phyloP scores from a whole-genome alignment of 75 land plant genomes.

The Selaginella moellendorffii region DNA sequence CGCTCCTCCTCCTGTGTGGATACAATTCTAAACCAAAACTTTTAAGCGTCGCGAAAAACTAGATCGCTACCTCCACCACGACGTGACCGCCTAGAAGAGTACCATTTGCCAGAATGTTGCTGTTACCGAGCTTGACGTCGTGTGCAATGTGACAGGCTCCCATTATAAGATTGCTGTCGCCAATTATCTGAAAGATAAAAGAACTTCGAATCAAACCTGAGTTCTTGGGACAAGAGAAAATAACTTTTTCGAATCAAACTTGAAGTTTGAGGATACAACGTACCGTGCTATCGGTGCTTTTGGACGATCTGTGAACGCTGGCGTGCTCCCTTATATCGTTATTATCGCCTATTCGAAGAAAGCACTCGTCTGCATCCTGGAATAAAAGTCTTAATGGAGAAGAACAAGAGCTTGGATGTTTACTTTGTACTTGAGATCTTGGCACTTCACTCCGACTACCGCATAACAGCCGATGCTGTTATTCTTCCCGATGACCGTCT shows the following conservation, averaged over 20 bases:
- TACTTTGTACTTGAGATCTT: constrained; percentile 92
- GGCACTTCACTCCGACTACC: constrained; percentile 83
- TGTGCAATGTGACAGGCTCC: constrained; percentile 93
- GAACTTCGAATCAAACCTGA: too few relatives aligned
- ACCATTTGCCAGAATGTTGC: constrained; percentile 78
- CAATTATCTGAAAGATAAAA: constrained; percentile 61
- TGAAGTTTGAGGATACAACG: neutral
- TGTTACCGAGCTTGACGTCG: constrained; percentile 78
- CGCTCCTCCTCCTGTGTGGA: constrained; percentile 67
- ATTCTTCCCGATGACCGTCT: constrained; percentile 51
- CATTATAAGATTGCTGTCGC: constrained; percentile 79
- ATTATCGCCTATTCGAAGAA: constrained; percentile 34
- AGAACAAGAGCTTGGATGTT: too few relatives aligned
- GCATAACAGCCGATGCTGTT: constrained; percentile 84
- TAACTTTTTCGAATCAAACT: too few relatives aligned
- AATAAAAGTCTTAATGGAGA: too few relatives aligned
- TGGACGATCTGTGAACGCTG: constrained; percentile 86
- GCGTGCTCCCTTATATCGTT: constrained; percentile 82
- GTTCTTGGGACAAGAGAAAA: too few relatives aligned
- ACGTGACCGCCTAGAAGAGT: constrained; percentile 90
- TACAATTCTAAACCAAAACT: constrained; percentile 70
- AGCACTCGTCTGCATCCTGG: constrained; percentile 53
- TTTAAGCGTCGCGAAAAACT: too few relatives aligned
- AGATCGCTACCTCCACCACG: constrained; percentile 44
- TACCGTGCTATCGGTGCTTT: constrained; percentile 62